Evolutionary conservation across 2,329 filamentous ascomycete species (phyloP).

Genomic region (Cladophialophora yegresii): DNA sequence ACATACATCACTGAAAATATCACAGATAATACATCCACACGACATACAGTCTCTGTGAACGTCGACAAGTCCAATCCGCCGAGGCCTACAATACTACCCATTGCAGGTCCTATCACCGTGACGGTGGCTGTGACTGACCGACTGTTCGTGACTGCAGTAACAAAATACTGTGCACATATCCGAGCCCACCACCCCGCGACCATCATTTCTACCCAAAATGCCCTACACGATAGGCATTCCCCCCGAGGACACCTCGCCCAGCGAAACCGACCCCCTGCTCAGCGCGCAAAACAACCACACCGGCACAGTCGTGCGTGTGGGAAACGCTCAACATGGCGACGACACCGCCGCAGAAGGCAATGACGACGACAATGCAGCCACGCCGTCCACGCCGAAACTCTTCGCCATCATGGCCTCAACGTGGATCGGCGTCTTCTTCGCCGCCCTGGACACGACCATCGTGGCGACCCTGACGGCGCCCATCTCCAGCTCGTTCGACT

Average conservation of each 20-base stretch:
- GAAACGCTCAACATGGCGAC: not conserved
- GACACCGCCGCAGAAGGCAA: not conserved
- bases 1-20: not conserved
- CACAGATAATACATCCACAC: not conserved
- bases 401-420: conserved; percentile 53
- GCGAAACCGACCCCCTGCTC: conserved; percentile 32
- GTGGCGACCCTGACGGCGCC: conserved; percentile 82
- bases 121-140: too few relatives aligned
- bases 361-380: not conserved
- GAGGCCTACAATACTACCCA: too few relatives aligned
- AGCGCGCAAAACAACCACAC: conserved; percentile 5
- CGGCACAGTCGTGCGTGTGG: not conserved
- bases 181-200: not conserved
- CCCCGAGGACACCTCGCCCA: conserved; percentile 5
- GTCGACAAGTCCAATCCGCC: too few relatives aligned
- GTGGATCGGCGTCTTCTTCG: conserved; percentile 59
- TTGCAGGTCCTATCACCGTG: too few relatives aligned
- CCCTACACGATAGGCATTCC: conserved; percentile 1
- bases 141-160: not conserved
- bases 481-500: conserved; percentile 80
- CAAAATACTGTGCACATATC: not conserved
- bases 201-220: conserved; percentile 2
- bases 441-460: conserved; percentile 72
- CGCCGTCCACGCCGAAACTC: conserved; percentile 51
- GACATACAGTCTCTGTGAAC: too few relatives aligned